These are phyloP conservation scores for Discostella stelligera DNA, from an alignment of 352 stramenopile genomes.

Conservation along the genomic window DNA sequence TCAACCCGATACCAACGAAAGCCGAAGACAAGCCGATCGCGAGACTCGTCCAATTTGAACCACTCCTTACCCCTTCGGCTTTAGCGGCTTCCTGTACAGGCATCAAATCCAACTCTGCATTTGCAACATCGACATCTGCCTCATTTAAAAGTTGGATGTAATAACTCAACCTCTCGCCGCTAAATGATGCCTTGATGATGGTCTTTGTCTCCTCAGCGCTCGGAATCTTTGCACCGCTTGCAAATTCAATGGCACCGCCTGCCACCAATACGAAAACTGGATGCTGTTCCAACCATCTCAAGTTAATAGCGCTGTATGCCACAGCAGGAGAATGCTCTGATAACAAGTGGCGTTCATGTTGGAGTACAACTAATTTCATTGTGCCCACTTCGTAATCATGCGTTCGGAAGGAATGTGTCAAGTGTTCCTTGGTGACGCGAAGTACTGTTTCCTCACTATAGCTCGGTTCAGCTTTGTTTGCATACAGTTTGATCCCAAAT, in stretches of 20 bases:
- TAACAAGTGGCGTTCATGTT: slow-evolving; percentile 22
- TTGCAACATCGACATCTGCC: slow-evolving; percentile 14
- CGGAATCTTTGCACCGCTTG: slow-evolving; percentile 4
- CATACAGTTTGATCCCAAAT: slow-evolving; percentile 22
- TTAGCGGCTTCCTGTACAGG: neutral
- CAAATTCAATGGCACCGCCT: slow-evolving; percentile 38
- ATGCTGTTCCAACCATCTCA: slow-evolving; percentile 6
- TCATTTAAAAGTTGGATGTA: slow-evolving; percentile 42
- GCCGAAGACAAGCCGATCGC: slow-evolving; percentile 15
- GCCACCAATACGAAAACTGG: slow-evolving; percentile 28
- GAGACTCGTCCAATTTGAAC: slow-evolving; percentile 18
- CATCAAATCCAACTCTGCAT: slow-evolving; percentile 6
- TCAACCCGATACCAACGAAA: slow-evolving; percentile 31
- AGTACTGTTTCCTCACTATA: slow-evolving; percentile 17
- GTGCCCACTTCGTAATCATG: slow-evolving; percentile 7
- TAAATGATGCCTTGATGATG: slow-evolving; percentile 25
- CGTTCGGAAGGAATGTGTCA: slow-evolving; percentile 34
- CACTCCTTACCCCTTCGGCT: neutral
- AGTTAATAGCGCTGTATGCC: neutral
- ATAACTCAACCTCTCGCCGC: slow-evolving; percentile 22
- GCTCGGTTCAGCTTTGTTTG: slow-evolving; percentile 6
- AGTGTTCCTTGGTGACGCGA: slow-evolving; percentile 24
- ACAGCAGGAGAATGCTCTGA: neutral
- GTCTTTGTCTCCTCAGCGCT: slow-evolving; percentile 14
- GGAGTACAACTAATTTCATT: slow-evolving; percentile 36